phyloP scores from a whole-genome alignment of 768 basidiomycete genomes.

The Rhizopogon vulgaris region DNA sequence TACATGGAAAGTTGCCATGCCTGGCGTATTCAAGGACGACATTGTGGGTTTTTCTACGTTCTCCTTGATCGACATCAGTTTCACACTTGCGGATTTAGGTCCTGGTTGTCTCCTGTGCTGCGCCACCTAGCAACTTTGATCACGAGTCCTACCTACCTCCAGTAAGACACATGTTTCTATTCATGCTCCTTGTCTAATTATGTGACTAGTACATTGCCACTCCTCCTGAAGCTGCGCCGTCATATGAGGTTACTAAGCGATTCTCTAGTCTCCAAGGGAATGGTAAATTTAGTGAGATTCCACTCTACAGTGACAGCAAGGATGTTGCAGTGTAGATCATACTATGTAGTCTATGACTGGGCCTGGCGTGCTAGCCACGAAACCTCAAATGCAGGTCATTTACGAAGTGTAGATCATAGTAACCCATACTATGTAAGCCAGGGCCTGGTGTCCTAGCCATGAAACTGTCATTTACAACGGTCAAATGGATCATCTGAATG shows the following conservation, averaged over 20 bases:
- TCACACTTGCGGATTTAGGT: constrained; percentile 21
- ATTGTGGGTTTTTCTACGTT: constrained; percentile 22
- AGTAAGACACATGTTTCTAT: constrained; percentile 17
- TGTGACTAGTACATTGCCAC: constrained; percentile 33
- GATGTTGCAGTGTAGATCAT: constrained; percentile 1
- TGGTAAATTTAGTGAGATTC: constrained; percentile 32
- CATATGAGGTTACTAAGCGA: constrained; percentile 23
- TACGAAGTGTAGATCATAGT: too few relatives aligned
- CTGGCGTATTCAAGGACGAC: constrained; percentile 31
- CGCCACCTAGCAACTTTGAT: constrained; percentile 30
- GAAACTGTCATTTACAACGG: too few relatives aligned
- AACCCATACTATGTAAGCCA: too few relatives aligned
- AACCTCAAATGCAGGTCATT: background rate
- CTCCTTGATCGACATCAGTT: background rate
- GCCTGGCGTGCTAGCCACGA: background rate
- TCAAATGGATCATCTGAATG: too few relatives aligned
- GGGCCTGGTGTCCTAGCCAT: too few relatives aligned
- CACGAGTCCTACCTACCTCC: constrained; percentile 38
- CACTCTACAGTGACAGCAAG: constrained; percentile 37
- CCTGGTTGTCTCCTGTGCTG: constrained; percentile 34
- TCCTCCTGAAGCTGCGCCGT: constrained; percentile 28
- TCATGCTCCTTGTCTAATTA: background rate
- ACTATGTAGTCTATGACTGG: background rate
- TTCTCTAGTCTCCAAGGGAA: constrained; percentile 23
- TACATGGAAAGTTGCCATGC: constrained; percentile 36